Evolutionary conservation across 1,284 basidiomycete genomes (phyloP), one percentile per base, ranked within the genome.

Genomic region (Ustilago hordei): DNA sequence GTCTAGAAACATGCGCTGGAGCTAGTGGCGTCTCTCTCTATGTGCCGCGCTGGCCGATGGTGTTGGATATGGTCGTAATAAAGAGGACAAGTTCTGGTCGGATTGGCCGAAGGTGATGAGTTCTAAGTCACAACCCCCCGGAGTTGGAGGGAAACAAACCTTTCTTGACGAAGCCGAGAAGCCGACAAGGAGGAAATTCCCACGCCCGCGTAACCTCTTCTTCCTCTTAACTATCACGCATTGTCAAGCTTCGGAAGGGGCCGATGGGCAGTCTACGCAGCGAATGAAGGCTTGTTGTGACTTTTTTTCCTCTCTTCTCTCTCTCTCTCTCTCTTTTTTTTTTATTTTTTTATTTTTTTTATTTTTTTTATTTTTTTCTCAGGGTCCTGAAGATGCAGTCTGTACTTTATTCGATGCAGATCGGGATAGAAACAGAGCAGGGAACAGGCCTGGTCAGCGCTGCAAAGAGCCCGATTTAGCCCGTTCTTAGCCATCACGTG

Each of bases 401-500:
- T 32, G 48, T 50, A 28, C 48, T 28, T 32, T 50, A 28, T n/a
- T 50, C 28, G 13, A 50, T 23, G 28, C 28, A 28, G 17, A 47
- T 19, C 45, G 45, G 45, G 39, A 6, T 3, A 47, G 15, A 47
- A 28, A 47, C 6, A 19, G 11, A 19, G 7, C 11, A 8, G 45
- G 8, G 45, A 47, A 12, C n/a, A 28, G 9, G 45, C n/a, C 23
- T 47, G 8, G 15, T 50, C 4, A 12, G 34, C 38, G 8, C 28
- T 41, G 19, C 9, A 15, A 31, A n/a, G 43, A 32, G 32, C 28
- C 56, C 48, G 23, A 31, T 50, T 13, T 32, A 54, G 38, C 43
- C 43, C 6, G 19, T 19, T 7, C 7, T 8, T 28, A 28, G 11
- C 23, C 63, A 65, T 65, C 63, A 65, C 57, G 63, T 65, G 63